Base-by-base conservation (phyloP, 2,329 filamentous ascomycete genomes). In the Xylariomycetidae sp. region DNA sequence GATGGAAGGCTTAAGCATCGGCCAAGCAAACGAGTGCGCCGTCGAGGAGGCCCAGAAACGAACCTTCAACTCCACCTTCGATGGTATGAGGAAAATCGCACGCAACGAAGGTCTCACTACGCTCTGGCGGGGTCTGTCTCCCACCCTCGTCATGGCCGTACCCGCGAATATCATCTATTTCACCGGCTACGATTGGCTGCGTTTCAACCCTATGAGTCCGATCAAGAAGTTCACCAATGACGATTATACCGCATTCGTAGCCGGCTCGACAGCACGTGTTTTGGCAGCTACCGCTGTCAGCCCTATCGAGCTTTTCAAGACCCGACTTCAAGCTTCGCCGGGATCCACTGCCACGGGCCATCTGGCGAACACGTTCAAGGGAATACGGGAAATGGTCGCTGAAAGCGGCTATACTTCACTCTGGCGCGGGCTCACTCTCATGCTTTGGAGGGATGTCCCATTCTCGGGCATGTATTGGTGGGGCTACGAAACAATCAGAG, bases 81-180 rank as follows among this genome's bases (percentile, higher is more conserved):
- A 98, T 52, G 92, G 88, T 1, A 62, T 98, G 39, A 79, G 82
- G 42, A 98, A 98, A 67, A 98, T 98, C 51, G 88, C 92, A 12
- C 79, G 86, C 29, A 88, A 96, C 56, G 92, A 98, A 64, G 92
- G 92, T 1, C 54, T 88, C 10, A 74, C 76, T 17, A 92, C 89
- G 2, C 64, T 98, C 22, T 98, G 92, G 90, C 76, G 92, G 40
- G 92, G 92, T 0, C 67, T 98, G 5, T 93, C 85, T n/a, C 90
- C 92, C 0, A 98, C 92, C 0, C 66, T 98, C 15, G 74, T 88
- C 44, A 98, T 98, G 92, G 81, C 88, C 0, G 75, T 98, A 5
- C 92, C 92, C 0, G 87, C 81, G 17, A 98, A 98, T 57, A 92
- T 98, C 47, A 96, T 98, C 46, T 98, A 98, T 63, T 95, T 96